Evolutionary conservation across 768 basidiomycete species (phyloP), one percentile per base, ranked within the genome.

Genomic region (Tulasnella sp.): DNA sequence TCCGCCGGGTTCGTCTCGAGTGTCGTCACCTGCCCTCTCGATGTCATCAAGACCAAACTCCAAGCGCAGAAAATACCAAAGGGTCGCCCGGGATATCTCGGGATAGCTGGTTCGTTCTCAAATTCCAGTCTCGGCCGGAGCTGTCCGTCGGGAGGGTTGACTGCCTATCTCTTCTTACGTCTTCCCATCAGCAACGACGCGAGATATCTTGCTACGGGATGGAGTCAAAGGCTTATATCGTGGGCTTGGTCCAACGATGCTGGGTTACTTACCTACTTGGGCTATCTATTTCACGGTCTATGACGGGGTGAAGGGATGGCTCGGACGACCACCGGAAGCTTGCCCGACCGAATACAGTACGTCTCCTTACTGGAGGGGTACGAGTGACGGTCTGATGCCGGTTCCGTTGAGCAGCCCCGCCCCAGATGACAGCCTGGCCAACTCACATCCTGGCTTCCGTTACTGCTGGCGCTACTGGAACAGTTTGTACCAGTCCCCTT

Each of bases 241-340:
- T 39, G 96, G 96, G n/a, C 77, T 99, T 17, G 93, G 94, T 17
- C 96, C 96, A 12, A 99, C 96, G 17, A 78, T 99, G 56, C 77
- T 93, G 6, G 96, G 96, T 12, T 98, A 99, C 71, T 79, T 98
- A 37, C 96, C 96, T 19, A 98, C 94, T 2, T 98, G 93, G 96
- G 96, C 92, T 23, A 98, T 98, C 64, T 98, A 97, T 69, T 98
- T 98, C 69, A 82, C 91, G 19, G 90, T 98, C 23, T 98, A 98
- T 71, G 96, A 99, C 71, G 82, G 86, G 59, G 86, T 97, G 71
- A 98, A 98, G 75, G 78, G 77, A 12, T 71, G 74, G 46, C 86
- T 90, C 66, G 87, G 89, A 19, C 81, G 81, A 63, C 72, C 75
- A 32, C 79, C 82, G 4, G 70, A 78, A 17, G 72, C 78, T 67